Conservation (phyloP, 108 stramenopile genomes). For the Nitzschia putrida region DNA sequence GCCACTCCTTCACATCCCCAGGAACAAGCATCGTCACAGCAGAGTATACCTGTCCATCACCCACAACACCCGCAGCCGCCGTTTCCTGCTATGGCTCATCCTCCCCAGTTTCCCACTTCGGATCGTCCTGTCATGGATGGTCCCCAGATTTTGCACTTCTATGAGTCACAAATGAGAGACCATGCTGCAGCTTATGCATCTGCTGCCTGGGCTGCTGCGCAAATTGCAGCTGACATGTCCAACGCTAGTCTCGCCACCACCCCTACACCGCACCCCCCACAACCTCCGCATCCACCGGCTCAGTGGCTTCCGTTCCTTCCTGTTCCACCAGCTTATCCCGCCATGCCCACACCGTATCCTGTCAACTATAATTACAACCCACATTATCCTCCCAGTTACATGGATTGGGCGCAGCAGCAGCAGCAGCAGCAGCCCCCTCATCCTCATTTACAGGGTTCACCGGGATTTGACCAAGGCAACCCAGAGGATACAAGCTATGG, state of each 20-base stretch:
- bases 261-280: background rate
- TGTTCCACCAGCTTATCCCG: background rate
- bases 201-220: slow-evolving; percentile 83
- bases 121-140: background rate
- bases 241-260: slow-evolving; percentile 9
- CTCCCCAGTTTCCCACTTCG: background rate
- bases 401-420: background rate
- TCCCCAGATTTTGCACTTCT: slow-evolving; percentile 52
- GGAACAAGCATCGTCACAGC: background rate
- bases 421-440: background rate
- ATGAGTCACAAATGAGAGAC: slow-evolving; percentile 79
- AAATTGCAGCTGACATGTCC: slow-evolving; percentile 52
- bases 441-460: background rate
- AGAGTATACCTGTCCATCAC: background rate
- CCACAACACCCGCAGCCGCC: slow-evolving; percentile 9
- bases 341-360: background rate
- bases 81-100: background rate
- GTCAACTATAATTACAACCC: background rate
- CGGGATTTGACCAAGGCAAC: background rate
- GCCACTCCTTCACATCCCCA: background rate
- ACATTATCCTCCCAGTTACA: background rate
- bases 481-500: background rate
- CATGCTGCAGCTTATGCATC: slow-evolving; percentile 82
- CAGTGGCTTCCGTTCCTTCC: background rate
- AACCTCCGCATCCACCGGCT: background rate